Base-by-base conservation (phyloP, 768 basidiomycete genomes). In the Omphalotus guepiniiformis region DNA sequence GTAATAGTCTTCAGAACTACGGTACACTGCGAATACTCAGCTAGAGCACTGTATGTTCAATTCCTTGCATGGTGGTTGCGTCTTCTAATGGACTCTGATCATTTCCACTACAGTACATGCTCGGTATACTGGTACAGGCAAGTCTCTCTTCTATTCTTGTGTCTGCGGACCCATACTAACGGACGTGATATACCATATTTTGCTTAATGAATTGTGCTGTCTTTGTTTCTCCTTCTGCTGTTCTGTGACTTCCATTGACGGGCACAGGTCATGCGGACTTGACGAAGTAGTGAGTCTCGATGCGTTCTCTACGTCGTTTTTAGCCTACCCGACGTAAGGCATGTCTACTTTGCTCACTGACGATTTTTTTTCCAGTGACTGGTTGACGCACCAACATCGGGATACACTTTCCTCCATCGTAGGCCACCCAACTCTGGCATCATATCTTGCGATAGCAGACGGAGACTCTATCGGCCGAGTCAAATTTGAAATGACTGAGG, bases 401-500 rank as follows among this genome's bases (percentile, higher is more conserved):
- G 95, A 98, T 64, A 94, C 93, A n/a, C 71, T 91, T 51, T 72
- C 94, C 19, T 88, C 94, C 7, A 93, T 98, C 53, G 83, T 93
- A 37, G 93, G 95, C 2, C 96, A 99, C 63, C 79, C 92, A 3
- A 77, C 89, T 0, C 69, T 99, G 47, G 71, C 83, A 12, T 90
- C 90, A 2, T 99, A 87, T 62, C 74, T 97, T 38, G 84, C 93
- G 1, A 82, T 98, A 58, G 94, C 94, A 12, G 95, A 99, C 54
- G 92, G 93, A 2, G 93, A 97, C 65, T 76, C 90, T n/a, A 80
- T 85, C 46, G 96, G 90, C 7, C 72, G 96, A 35, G 73, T 84
- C 2, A 92, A 81, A 61, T 97, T 96, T 60, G 95, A 99, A 70
- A 86, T 96, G 85, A 84, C 89, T 1, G 94, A 98, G 86, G 95